A percentile compares a stretch with the other conserved stretches of the same genome.
Conservation (phyloP, 345 rosid genomes). For the Sapria himalayana region DNA sequence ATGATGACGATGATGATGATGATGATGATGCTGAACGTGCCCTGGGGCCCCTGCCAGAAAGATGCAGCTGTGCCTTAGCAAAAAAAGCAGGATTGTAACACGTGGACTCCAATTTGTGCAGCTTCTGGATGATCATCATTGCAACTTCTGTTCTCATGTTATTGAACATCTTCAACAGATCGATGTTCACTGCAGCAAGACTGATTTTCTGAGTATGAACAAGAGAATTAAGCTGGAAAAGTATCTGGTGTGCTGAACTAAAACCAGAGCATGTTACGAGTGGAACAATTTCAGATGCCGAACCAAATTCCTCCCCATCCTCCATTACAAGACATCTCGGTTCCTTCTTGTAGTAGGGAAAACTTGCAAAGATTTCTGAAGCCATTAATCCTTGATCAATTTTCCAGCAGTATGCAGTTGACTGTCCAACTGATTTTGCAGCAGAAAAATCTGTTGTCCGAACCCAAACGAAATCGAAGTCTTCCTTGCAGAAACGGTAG, state of each 20-base stretch:
- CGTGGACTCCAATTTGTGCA: conserved; percentile 36
- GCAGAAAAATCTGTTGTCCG: conserved; percentile 59
- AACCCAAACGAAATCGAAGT: conserved; percentile 66
- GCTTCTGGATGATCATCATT: conserved; percentile 32
- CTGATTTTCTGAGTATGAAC: conserved; percentile 65
- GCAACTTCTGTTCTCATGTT: conserved; percentile 26
- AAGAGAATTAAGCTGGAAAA: conserved; percentile 64
- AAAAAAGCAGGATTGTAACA: conserved; percentile 47
- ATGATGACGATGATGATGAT: conserved; percentile 22
- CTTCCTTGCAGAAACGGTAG: conserved; percentile 61
- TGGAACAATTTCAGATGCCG: conserved; percentile 39
- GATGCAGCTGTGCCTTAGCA: conserved; percentile 23
- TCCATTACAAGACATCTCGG: conserved; percentile 15
- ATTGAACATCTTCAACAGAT: conserved; percentile 24
- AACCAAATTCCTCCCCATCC: conserved; percentile 21
- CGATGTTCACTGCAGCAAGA: conserved; percentile 27
- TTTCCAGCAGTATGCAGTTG: conserved; percentile 49
- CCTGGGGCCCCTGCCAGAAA: conserved; percentile 16
- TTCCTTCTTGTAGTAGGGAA: conserved; percentile 37
- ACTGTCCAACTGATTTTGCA: conserved; percentile 43
- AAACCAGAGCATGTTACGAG: conserved; percentile 23
- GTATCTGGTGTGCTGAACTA: conserved; percentile 40
- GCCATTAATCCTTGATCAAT: conserved; percentile 17
- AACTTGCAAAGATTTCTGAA: conserved; percentile 22
- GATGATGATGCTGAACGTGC: conserved; percentile 18